Evolutionary conservation across 2,329 filamentous ascomycete species (phyloP).

Genomic region (Berkeleyomyces basicola): DNA sequence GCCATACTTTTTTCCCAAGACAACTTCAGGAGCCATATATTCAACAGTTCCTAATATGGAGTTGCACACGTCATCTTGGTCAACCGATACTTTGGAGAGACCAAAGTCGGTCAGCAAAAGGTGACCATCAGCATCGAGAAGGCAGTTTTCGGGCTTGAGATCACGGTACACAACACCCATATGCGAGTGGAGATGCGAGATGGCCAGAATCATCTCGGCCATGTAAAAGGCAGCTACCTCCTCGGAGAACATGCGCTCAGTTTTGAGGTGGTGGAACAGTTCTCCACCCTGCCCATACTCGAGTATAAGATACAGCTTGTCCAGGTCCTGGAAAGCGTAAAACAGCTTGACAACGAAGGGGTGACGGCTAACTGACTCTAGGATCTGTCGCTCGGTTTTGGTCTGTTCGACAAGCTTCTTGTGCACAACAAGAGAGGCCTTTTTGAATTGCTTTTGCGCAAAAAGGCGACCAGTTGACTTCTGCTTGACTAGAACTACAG

Average conservation of each 20-base stretch:
- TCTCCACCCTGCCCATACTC: conserved; percentile 97
- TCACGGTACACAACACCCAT: conserved; percentile 94
- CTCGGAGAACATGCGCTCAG: conserved; percentile 91
- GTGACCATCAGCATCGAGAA: conserved; percentile 81
- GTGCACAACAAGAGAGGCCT: conserved; percentile 86
- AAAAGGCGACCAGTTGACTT: conserved; percentile 73
- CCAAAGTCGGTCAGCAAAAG: conserved; percentile 93
- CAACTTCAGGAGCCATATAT: conserved; percentile 97
- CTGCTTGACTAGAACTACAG: conserved; percentile 86
- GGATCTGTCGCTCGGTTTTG: conserved; percentile 84
- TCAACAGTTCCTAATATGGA: conserved; percentile 90
- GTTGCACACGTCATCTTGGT: conserved; percentile 54
- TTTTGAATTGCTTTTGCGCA: conserved; percentile 97
- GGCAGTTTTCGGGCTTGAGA: conserved; percentile 93
- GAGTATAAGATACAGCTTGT: conserved; percentile 92
- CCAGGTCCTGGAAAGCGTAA: conserved; percentile 95
- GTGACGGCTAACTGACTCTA: conserved; percentile 91
- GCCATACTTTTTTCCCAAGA: conserved; percentile 75
- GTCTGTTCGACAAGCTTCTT: conserved; percentile 95
- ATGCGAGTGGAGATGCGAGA: conserved; percentile 81
- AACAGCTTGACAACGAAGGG: conserved; percentile 97
- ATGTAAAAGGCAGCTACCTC: conserved; percentile 89
- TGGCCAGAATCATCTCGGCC: conserved; percentile 89
- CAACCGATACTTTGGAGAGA: conserved; percentile 80
- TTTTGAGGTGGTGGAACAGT: conserved; percentile 83